Evolutionary conservation across 1,284 basidiomycete species (phyloP), one percentile per base, ranked within the genome.

Genomic region (Mycosarcoma maydis): DNA sequence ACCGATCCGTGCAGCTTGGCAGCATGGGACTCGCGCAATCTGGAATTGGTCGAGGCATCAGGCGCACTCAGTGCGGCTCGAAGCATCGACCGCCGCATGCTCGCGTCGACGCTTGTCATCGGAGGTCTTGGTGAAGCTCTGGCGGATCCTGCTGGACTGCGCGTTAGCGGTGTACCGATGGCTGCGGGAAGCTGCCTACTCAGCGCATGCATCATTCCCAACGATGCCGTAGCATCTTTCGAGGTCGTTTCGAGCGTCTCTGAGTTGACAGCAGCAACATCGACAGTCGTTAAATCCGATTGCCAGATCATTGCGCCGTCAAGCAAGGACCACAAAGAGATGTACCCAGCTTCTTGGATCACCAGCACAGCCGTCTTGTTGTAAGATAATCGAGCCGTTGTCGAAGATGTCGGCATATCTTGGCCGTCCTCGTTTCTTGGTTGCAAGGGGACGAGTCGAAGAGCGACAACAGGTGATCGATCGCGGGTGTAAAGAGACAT

Each of bases 321-420:
- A 6, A 39, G 13, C 4, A 69, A 16, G 3, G 64, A 72, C 72
- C 72, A 74, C 14, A 65, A 11, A 0, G 58, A 65, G 24, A 71
- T 43, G 8, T 23, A 37, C 4, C 72, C 72, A 7, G 67, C 69
- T n/a, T 60, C 55, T 24, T 74, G 72, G 1, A 69, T 48, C 7
- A 61, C 54, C 3, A 67, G 29, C 19, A 74, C 26, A 30, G 47
- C 56, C 4, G 33, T 26, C 14, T 46, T 59, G 43, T 56, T 48
- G 9, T 24, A 11, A 9, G 40, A 43, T 17, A 26, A 47, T 10
- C 34, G 49, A n/a, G 36, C 30, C n/a, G 22, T 3, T 4, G 20
- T 7, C 6, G 34, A 32, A 8, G 11, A 22, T n/a, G 7, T 9
- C 3, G 34, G 8, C 23, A 19, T 24, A 0, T 38, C 39, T 8